Conservation (phyloP, 2,329 filamentous ascomycete genomes). For the Conoideocrella luteorostrata region DNA sequence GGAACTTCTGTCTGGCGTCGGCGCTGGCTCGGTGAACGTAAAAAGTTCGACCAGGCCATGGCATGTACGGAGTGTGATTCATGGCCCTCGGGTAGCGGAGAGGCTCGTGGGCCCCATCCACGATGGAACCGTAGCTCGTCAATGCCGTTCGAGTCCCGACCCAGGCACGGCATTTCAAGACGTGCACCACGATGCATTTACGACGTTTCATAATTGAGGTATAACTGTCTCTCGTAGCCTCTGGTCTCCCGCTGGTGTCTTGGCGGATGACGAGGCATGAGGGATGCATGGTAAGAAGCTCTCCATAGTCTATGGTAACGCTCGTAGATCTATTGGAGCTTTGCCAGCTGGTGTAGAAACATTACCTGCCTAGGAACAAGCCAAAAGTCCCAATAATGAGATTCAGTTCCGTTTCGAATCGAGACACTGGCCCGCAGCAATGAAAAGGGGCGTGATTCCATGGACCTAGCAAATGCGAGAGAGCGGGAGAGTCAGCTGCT, state of each 20-base stretch:
- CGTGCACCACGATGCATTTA: background rate
- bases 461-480: too few species aligned
- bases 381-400: too few species aligned
- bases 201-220: background rate
- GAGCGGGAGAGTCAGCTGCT: too few species aligned
- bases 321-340: background rate
- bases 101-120: constrained; percentile 1
- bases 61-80: too few species aligned
- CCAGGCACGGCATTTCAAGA: background rate
- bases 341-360: background rate
- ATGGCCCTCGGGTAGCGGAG: too few species aligned
- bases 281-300: background rate
- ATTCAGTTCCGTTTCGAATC: too few species aligned
- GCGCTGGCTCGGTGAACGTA: constrained; percentile 5
- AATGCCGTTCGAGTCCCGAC: background rate
- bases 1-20: constrained; percentile 8
- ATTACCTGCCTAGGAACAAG: too few species aligned
- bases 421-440: too few species aligned
- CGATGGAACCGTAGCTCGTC: background rate
- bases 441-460: too few species aligned
- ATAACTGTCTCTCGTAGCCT: too few species aligned
- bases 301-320: background rate
- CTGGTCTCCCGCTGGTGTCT: background rate
- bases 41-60: background rate
- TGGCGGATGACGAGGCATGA: background rate